phyloP scores from a whole-genome alignment of 768 basidiomycete genomes.

The Sporobolomyces pararoseus region DNA sequence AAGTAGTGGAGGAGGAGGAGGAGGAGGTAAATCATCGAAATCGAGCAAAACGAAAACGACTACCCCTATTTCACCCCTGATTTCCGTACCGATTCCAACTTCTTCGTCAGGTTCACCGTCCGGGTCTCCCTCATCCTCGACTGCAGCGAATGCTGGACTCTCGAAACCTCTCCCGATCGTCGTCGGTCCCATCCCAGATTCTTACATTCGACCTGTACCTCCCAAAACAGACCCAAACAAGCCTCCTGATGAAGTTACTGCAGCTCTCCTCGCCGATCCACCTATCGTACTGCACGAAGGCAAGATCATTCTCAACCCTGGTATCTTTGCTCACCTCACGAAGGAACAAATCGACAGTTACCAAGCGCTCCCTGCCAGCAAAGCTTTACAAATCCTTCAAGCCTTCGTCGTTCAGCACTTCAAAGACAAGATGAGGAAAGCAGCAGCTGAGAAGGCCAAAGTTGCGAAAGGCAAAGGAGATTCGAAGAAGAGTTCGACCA shows the following conservation, averaged over 20 bases:
- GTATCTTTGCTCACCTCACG: conserved; percentile 73
- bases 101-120: not conserved
- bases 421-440: conserved; percentile 61
- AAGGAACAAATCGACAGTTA: conserved; percentile 68
- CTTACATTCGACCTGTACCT: conserved; percentile 57
- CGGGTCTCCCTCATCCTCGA: conserved; percentile 9
- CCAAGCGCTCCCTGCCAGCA: conserved; percentile 73
- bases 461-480: not conserved
- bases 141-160: conserved; percentile 8
- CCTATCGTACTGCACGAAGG: conserved; percentile 81
- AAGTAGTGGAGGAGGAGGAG: not conserved
- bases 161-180: conserved; percentile 64
- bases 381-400: conserved; percentile 75
- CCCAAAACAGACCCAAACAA: conserved; percentile 52
- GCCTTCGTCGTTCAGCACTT: conserved; percentile 77
- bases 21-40: not conserved
- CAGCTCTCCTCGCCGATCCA: conserved; percentile 46
- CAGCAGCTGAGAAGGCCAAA: conserved; percentile 49
- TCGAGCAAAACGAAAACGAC: not conserved
- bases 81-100: not conserved
- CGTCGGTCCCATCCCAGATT: conserved; percentile 60
- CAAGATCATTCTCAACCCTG: conserved; percentile 75
- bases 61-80: too few relatives aligned
- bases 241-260: conserved; percentile 35
- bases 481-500: not conserved